Evolutionary conservation across 306 rosid genomes (phyloP).

Genomic region (Malus asiatica): DNA sequence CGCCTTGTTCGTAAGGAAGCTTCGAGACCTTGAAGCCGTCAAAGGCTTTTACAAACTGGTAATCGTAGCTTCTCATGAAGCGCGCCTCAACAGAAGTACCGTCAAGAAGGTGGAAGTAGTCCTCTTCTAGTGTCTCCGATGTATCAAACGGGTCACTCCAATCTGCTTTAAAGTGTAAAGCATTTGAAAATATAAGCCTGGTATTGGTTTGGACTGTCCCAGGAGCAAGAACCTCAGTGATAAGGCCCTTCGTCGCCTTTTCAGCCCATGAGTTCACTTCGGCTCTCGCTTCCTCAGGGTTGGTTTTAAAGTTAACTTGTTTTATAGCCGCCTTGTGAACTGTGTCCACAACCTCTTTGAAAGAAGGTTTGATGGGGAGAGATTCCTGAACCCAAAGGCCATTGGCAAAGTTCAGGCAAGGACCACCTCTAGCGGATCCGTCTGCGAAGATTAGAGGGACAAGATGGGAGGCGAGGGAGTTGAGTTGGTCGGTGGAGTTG

Average conservation of each 20-base stretch:
- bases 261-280: slow-evolving; percentile 75
- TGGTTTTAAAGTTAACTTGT: slow-evolving; percentile 48
- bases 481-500: slow-evolving; percentile 50
- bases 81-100: slow-evolving; percentile 56
- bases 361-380: slow-evolving; percentile 50
- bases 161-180: slow-evolving; percentile 71
- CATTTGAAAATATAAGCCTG: slow-evolving; percentile 63
- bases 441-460: slow-evolving; percentile 50
- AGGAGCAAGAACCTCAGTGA: slow-evolving; percentile 52
- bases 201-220: slow-evolving; percentile 40
- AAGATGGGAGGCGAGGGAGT: slow-evolving; percentile 54
- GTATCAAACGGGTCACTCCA: slow-evolving; percentile 59
- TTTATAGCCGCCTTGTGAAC: slow-evolving; percentile 42
- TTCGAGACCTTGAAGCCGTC: slow-evolving; percentile 63
- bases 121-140: slow-evolving; percentile 23
- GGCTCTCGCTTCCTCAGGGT: slow-evolving; percentile 33
- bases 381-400: slow-evolving; percentile 60
- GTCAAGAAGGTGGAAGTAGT: slow-evolving; percentile 21
- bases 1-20: slow-evolving; percentile 57
- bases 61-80: slow-evolving; percentile 58
- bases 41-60: slow-evolving; percentile 37
- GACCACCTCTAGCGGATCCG: slow-evolving; percentile 60
- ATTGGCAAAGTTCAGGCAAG: slow-evolving; percentile 48
- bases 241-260: slow-evolving; percentile 62
- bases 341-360: slow-evolving; percentile 47